Evolutionary conservation across 2,329 filamentous ascomycete genomes (phyloP), one percentile per base, ranked within the genome.

Genomic region (Botrytis elliptica): DNA sequence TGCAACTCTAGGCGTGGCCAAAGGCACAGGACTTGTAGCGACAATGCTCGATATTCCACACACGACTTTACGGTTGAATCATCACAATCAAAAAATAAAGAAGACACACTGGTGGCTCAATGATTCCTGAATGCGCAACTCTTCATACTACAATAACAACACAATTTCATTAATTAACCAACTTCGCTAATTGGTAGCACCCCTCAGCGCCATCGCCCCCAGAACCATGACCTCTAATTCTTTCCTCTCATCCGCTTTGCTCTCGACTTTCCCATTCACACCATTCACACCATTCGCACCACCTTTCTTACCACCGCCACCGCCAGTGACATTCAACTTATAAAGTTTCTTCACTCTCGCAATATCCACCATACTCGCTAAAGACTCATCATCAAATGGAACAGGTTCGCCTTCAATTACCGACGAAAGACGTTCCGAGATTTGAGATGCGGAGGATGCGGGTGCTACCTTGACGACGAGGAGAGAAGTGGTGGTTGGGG

Each of bases 271-370:
- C 18, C 76, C 76, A 64, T 76, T 76, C 2, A 72, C 72, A 67
- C 76, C 76, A 64, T 76, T 76, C 2, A 72, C 72, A 67, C 29
- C 63, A 20, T 59, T 52, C 3, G 9, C 18, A 14, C 16, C 63
- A 5, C 38, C 55, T 60, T 59, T 36, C 22, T 22, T 52, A 1
- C 46, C 60, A 1, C 46, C 60, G 12, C 64, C 40, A 25, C 74
- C 86, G 65, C 84, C 83, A n/a, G 89, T 81, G 12, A 87, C 85
- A 75, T 92, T 92, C 44, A 98, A 83, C 82, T 97, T 97, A 83
- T 98, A 98, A 76, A 93, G 90, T 83, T 97, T 98, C 80, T 89
- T 89, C 46, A 98, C 88, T 79, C 90, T 91, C 36, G 85, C 81
- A 78, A 92, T 81, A 80, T 97, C 93, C 2, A 90, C 88, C 40